A percentile compares a stretch with the other conserved stretches of the same genome.
phyloP scores from a whole-genome alignment of 2,329 filamentous ascomycete genomes.

The Fusarium setosum region DNA sequence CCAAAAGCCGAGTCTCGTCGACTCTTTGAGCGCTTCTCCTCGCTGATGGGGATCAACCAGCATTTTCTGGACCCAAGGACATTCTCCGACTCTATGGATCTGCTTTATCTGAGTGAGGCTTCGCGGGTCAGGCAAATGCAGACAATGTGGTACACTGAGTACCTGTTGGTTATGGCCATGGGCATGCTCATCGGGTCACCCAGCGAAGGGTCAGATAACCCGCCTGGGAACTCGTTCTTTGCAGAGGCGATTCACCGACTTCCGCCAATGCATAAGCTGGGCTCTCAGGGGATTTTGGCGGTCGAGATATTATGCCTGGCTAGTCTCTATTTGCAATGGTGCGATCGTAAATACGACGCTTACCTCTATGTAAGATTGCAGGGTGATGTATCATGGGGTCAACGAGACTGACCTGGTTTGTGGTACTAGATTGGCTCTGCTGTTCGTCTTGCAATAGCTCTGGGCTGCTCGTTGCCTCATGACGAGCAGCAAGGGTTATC shows the following conservation, averaged over 20 bases:
- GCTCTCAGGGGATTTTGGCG: slow-evolving; percentile 39
- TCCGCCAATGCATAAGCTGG: slow-evolving; percentile 39
- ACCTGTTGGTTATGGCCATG: slow-evolving; percentile 45
- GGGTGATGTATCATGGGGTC: too few relatives aligned
- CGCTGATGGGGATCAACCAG: slow-evolving; percentile 42
- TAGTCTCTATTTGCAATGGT: slow-evolving; percentile 44
- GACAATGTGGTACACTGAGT: slow-evolving; percentile 43
- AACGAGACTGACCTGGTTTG: background rate
- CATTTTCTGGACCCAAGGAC: slow-evolving; percentile 44
- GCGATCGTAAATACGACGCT: slow-evolving; percentile 43
- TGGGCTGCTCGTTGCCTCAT: slow-evolving; percentile 41
- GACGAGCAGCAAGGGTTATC: slow-evolving; percentile 41
- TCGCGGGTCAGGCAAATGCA: slow-evolving; percentile 23
- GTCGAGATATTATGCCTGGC: slow-evolving; percentile 44
- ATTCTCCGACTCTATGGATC: slow-evolving; percentile 39
- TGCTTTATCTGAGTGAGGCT: slow-evolving; percentile 39
- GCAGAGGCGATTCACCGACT: slow-evolving; percentile 41
- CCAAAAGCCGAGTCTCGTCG: slow-evolving; percentile 34
- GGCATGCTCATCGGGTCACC: slow-evolving; percentile 42
- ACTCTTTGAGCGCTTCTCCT: slow-evolving; percentile 38
- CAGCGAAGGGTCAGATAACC: slow-evolving; percentile 25
- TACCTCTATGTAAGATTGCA: slow-evolving; percentile 39
- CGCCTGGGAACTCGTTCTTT: slow-evolving; percentile 41
- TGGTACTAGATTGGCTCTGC: slow-evolving; percentile 38
- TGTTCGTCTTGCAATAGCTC: slow-evolving; percentile 40